Base-by-base conservation (phyloP, 176 grass and related monocot genomes). In the Chrysopogon serrulatus region DNA sequence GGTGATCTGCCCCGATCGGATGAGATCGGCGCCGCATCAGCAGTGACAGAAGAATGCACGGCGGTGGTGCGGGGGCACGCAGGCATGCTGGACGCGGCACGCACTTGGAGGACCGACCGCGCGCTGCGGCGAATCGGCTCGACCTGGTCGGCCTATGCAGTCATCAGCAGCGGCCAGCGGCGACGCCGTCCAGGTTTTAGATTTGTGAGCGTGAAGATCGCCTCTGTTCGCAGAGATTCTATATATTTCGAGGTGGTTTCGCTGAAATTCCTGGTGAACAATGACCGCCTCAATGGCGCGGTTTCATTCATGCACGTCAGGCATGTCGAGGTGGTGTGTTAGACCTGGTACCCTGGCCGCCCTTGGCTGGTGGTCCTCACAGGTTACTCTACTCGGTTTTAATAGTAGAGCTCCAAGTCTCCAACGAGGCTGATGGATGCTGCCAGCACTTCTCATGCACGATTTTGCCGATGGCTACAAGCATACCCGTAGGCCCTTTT, bases 21-120 rank as follows among this genome's bases (percentile, higher is more conserved):
- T 67, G 68, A 57, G 23, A 36, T 67, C 57, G n/a, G 17, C 68
- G 41, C 13, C 15, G 78, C 83, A 35, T 89, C 70, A 85, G 62
- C 82, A 6, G 14, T 71, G 77, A 81, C 76, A 30, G 53, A 57
- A 57, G 45, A 49, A 2, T 18, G 45, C 45, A 18, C 45, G 17
- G 0, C n/a, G n/a, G n/a, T 2, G 18, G 48, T 3, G 49, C 6
- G 5, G 18, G 48, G 48, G 5, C 16, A 6, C 5, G n/a, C n/a
- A n/a, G n/a, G 48, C 48, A 51, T 19, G 45, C 45, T 7, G 48
- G n/a, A n/a, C 37, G 8, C 37, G n/a, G 21, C 24, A 5, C 24
- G 61, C 27, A 33, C 14, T 64, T 32, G 60, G n/a, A 40, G 4
- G 21, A 37, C 37, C 39, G 34, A 13, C 65, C 10, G 65, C 65